Evolutionary conservation across 768 basidiomycete genomes (phyloP), one percentile per base, ranked within the genome.

Genomic region (Mycena rosella): DNA sequence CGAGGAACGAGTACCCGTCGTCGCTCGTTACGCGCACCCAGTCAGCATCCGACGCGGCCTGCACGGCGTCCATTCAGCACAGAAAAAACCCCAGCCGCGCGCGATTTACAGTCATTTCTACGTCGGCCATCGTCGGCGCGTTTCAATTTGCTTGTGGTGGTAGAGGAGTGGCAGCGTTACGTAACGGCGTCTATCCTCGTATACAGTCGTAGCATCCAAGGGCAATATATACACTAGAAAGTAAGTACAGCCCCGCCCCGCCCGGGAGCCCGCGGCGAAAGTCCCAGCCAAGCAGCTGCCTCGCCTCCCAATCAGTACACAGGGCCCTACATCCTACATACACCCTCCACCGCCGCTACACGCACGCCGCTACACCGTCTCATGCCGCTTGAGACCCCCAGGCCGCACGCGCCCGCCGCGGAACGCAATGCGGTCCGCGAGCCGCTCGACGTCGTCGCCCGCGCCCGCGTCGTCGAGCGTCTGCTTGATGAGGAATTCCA

Each of bases 1-100:
- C 85, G 62, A 97, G 85, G 77, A 91, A 97, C 1, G 90, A 87
- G 77, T 89, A 95, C 0, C 94, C 94, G 70, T 97, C 95, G 2
- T 83, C 84, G 77, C 91, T 94, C 45, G 86, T 86, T 13, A 96
- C 83, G 40, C 91, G 86, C 34, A 96, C 88, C 93, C 93, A 96
- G 62, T 88, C 89, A 13, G 83, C 79, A 24, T 81, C 78, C 34
- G 72, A 72, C 4, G 74, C 49, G 3, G 24, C 30, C 60, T 67
- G 60, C 11, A 18, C 10, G 20, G 26, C 22, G 11, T 20, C 10
- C 5, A 22, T 11, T 42, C 42, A 20, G 42, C 11, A 42, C 42
- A 5, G 42, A 5, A 42, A 20, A 5, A 6, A 11, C 10, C 42
- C 18, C 20, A 45, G 44, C n/a, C 13, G 29, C 11, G 22, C 24